These are phyloP conservation scores for Blepharisma stoltei DNA, from an alignment of 73 alveolate species.

Conservation along the genomic window DNA sequence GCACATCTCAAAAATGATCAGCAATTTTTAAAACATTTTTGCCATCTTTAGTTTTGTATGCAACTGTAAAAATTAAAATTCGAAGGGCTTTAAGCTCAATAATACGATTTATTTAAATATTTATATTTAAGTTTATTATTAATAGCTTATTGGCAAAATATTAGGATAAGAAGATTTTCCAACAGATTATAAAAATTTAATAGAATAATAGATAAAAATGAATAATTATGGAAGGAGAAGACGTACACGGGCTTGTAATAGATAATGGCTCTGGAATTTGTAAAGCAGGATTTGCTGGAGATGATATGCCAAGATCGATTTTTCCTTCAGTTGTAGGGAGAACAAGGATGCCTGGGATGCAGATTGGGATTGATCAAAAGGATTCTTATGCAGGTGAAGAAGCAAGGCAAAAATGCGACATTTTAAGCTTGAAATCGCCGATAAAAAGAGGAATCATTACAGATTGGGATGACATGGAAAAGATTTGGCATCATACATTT, in stretches of 20 bases:
- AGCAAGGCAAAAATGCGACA: conserved; percentile 50
- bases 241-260: not conserved
- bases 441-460: conserved; percentile 44
- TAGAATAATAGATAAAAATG: too few relatives aligned
- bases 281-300: conserved; percentile 41
- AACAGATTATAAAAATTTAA: too few relatives aligned
- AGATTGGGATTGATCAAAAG: conserved; percentile 78
- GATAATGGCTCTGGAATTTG: conserved; percentile 6
- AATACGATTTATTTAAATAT: too few relatives aligned
- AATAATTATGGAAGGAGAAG: too few relatives aligned
- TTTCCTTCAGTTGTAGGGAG: conserved; percentile 83
- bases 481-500: conserved; percentile 58
- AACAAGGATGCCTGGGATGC: conserved; percentile 82
- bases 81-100: too few relatives aligned
- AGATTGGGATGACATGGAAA: conserved; percentile 46
- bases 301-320: conserved; percentile 55
- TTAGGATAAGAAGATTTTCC: too few relatives aligned
- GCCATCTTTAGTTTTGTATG: too few relatives aligned
- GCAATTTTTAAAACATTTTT: too few relatives aligned
- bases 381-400: conserved; percentile 68
- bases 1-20: too few relatives aligned
- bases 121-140: too few relatives aligned
- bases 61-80: too few relatives aligned
- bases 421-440: conserved; percentile 51
- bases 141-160: too few relatives aligned